A percentile compares a stretch with the other conserved stretches of the same genome.
Conservation (phyloP, 345 rosid species). For the Salix brachista region DNA sequence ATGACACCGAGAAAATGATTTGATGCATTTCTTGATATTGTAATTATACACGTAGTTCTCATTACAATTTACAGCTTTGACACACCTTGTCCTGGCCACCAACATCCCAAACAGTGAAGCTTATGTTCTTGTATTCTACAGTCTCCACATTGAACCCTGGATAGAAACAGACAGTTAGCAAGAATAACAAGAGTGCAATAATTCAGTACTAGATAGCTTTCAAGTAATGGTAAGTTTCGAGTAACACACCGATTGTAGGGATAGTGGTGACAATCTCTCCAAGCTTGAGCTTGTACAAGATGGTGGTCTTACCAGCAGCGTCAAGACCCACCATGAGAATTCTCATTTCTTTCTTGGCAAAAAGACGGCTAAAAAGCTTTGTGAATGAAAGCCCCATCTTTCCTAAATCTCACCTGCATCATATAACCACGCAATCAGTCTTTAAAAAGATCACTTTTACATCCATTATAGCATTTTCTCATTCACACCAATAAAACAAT, state of each 20-base stretch:
- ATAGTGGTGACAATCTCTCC: slow-evolving; percentile 24
- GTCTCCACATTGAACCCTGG: slow-evolving; percentile 21
- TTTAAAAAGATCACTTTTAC: too few relatives aligned
- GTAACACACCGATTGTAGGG: slow-evolving; percentile 17
- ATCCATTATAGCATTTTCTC: not conserved
- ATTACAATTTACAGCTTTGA: not conserved
- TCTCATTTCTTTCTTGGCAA: slow-evolving; percentile 20
- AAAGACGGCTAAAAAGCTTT: slow-evolving; percentile 19
- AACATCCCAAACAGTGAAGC: slow-evolving; percentile 23
- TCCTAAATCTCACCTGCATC: not conserved
- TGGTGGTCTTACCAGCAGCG: slow-evolving; percentile 21
- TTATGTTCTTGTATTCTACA: slow-evolving; percentile 21
- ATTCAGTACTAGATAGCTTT: not conserved
- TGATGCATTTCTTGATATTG: not conserved
- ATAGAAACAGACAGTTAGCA: not conserved
- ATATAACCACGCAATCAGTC: not conserved
- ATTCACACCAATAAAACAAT: not conserved
- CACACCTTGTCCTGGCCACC: slow-evolving; percentile 24
- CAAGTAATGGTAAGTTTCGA: not conserved
- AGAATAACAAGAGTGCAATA: not conserved
- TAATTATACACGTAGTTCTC: not conserved
- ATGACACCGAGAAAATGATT: not conserved
- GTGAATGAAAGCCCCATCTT: slow-evolving; percentile 19
- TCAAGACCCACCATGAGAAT: slow-evolving; percentile 23
- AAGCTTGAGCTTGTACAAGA: slow-evolving; percentile 19